Evolutionary conservation across 345 rosid genomes (phyloP), one percentile per base, ranked within the genome.

Genomic region (Ricinus communis): DNA sequence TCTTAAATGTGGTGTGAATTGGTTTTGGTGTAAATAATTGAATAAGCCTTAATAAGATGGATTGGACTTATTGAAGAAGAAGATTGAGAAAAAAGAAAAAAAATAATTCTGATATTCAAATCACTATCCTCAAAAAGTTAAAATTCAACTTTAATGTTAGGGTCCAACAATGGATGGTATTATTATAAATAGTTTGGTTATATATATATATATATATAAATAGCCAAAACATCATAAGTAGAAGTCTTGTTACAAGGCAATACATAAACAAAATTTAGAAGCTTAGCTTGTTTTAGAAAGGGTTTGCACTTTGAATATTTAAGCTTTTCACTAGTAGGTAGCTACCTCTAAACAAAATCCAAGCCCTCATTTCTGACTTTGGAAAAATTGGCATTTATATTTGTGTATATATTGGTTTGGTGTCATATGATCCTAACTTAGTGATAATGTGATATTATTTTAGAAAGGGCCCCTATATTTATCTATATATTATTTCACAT

Each of bases 331-430:
- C 6, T 50, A n/a, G 24, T 53, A 22, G 54, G 57, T 53, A 22
- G 57, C 28, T 53, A n/a, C n/a, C n/a, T n/a, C 14, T 53, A 24
- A 5, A 43, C 57, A 53, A 53, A 53, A 53, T 53, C 57, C 57
- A 22, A 53, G 57, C 57, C 57, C 15, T 53, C 57, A 21, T 53
- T 53, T 53, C 57, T 53, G 57, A 53, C 57, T 53, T 3, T 43
- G 4, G 47, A 43, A 43, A 43, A 43, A 11, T 43, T 43, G 2
- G 47, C 38, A 33, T 33, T 33, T 33, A 33, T 33, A 2, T 33
- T 33, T 33, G 38, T 33, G 38, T 33, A 2, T 33, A 33, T 33
- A 33, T 6, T 33, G 6, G 38, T 33, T n/a, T n/a, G n/a, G n/a
- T n/a, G n/a, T n/a, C n/a, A n/a, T n/a, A n/a, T n/a, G n/a, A n/a